Evolutionary conservation across 2,329 filamentous ascomycete genomes (phyloP).

Genomic region (Fusarium sp.): DNA sequence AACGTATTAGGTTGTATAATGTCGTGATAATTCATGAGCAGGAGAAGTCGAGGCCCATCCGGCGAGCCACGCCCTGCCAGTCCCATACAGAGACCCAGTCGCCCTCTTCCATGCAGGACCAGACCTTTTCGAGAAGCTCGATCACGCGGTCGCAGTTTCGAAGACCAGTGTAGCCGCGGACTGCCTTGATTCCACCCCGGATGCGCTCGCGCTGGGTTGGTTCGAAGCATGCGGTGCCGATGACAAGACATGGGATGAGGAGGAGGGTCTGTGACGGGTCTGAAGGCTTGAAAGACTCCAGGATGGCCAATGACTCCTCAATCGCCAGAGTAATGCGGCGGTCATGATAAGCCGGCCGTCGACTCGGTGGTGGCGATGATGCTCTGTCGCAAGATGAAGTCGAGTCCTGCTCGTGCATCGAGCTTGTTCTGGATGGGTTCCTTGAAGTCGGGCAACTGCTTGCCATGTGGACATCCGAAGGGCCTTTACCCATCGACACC

Average conservation of each 20-base stretch:
- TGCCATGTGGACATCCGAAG: slow-evolving; percentile 34
- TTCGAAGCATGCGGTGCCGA: slow-evolving; percentile 71
- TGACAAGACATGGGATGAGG: slow-evolving; percentile 69
- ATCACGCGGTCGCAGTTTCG: slow-evolving; percentile 67
- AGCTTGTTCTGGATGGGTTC: slow-evolving; percentile 53
- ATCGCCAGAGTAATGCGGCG: slow-evolving; percentile 65
- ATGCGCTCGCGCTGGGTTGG: slow-evolving; percentile 65
- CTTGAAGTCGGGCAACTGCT: slow-evolving; percentile 50
- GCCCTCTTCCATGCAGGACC: slow-evolving; percentile 68
- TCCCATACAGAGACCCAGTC: slow-evolving; percentile 73
- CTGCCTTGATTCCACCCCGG: slow-evolving; percentile 60
- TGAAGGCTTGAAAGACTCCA: slow-evolving; percentile 67
- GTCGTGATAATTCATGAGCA: slow-evolving; percentile 54
- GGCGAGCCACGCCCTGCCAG: slow-evolving; percentile 68
- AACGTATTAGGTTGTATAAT: slow-evolving; percentile 13
- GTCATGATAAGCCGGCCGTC: slow-evolving; percentile 63
- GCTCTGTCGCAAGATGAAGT: slow-evolving; percentile 37
- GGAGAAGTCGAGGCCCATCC: slow-evolving; percentile 68
- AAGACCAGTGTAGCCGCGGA: slow-evolving; percentile 70
- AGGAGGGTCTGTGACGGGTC: slow-evolving; percentile 71
- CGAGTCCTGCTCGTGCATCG: slow-evolving; percentile 54
- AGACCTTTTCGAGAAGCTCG: slow-evolving; percentile 69
- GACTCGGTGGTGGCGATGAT: slow-evolving; percentile 60
- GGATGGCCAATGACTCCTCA: slow-evolving; percentile 66
- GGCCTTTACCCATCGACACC: slow-evolving; percentile 39